These are phyloP conservation scores for Hypomontagnella monticulosa DNA, from an alignment of 495 filamentous ascomycete species.

Conservation along the genomic window DNA sequence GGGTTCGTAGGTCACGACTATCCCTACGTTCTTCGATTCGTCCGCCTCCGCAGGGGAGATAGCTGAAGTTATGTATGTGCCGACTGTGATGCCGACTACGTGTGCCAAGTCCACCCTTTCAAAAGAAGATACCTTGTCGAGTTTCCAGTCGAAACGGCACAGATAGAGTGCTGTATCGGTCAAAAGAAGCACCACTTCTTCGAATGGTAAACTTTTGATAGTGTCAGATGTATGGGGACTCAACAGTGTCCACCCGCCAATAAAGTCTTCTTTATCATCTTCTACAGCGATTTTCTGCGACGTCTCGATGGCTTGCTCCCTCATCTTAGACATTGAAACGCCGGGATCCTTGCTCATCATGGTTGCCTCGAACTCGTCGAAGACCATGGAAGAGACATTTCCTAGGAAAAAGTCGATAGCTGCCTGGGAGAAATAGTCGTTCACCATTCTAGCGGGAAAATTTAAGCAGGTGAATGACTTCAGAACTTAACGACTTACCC, in stretches of 20 bases:
- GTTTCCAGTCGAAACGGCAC: constrained; percentile 90
- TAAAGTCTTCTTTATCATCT: constrained; percentile 81
- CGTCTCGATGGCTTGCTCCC: constrained; percentile 88
- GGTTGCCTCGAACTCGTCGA: constrained; percentile 88
- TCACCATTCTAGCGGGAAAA: constrained; percentile 81
- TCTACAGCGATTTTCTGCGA: constrained; percentile 84
- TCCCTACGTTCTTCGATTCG: constrained; percentile 80
- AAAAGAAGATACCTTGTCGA: constrained; percentile 90
- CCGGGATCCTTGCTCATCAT: constrained; percentile 90
- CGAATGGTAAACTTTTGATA: constrained; percentile 76
- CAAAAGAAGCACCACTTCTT: constrained; percentile 85
- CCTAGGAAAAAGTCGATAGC: constrained; percentile 95
- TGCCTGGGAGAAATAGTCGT: constrained; percentile 94
- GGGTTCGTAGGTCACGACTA: constrained; percentile 79
- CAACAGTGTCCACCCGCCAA: constrained; percentile 84
- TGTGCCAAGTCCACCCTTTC: constrained; percentile 83
- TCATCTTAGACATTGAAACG: constrained; percentile 80
- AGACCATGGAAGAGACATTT: constrained; percentile 81
- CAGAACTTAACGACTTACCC: constrained; percentile 47
- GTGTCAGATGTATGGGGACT: constrained; percentile 65
- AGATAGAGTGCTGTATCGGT: constrained; percentile 86
- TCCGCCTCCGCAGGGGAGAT: constrained; percentile 77
- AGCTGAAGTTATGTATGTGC: constrained; percentile 89
- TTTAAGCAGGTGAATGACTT: constrained; percentile 24
- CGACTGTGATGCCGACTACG: constrained; percentile 73